Base-by-base conservation (phyloP, 2,329 filamentous ascomycete genomes). In the Mollisia scopiformis region DNA sequence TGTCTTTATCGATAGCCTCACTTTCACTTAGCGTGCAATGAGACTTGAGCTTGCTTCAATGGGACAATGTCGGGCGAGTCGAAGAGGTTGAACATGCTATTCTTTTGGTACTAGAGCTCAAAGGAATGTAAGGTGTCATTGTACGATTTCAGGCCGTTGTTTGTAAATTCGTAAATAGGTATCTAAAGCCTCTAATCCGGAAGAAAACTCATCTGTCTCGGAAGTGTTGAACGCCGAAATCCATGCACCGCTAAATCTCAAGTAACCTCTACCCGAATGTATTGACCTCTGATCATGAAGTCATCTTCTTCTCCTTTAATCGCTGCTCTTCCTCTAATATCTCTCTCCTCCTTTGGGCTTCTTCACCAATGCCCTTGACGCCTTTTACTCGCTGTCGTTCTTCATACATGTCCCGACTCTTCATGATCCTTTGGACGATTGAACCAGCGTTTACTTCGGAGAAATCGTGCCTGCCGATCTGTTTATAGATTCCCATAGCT, bases 391-490 rank as follows among this genome's bases (percentile, higher is more conserved):
- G 83, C 80, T 99, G 95, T 62, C 95, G 83, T 70, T 92, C 95
- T 78, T 98, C 94, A 75, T 97, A 99, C 73, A 92, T 84, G 61
- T 89, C 89, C 33, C 93, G 84, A 71, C 92, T 93, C 75, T 88
- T 90, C 81, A 98, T 82, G 73, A 99, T 99, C 31, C 95, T 83
- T 68, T 90, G 86, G 51, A 99, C 93, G 69, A 99, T 98, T 69
- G 95, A 89, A 2, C 88, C 93, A 0, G 94, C 93, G 75, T 98
- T 97, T 65, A 98, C 93, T 63, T 93, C 84, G 66, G 91, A 84
- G 74, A 94, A 99, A 21, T 86, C 81, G 77, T 99, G 95, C 55
- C 80, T 76, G 11, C 85, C 84, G 43, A 97, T 88, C 74, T 96
- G 86, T 41, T 81, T 84, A 80, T 96, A 97, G 72, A 99, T 92